phyloP scores from a whole-genome alignment of 805 yeast species.

The Ogataea siamensis region DNA sequence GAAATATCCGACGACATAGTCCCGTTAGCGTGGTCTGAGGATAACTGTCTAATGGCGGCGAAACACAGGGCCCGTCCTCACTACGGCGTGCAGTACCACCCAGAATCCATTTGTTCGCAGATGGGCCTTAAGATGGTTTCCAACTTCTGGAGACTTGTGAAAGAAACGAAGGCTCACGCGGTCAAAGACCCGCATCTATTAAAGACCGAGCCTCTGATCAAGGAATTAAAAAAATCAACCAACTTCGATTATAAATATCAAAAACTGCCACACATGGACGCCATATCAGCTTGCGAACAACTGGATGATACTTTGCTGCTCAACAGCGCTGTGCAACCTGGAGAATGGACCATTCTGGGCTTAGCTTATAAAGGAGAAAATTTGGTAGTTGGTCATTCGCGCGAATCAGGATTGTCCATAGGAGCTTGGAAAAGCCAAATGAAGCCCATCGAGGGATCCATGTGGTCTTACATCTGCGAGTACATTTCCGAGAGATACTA shows the following conservation, averaged over 20 bases:
- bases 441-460: slow-evolving; percentile 23
- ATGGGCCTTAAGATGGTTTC: slow-evolving; percentile 56
- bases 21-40: slow-evolving; percentile 63
- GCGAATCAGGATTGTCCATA: slow-evolving; percentile 37
- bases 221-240: slow-evolving; percentile 6
- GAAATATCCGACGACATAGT: slow-evolving; percentile 33
- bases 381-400: slow-evolving; percentile 59
- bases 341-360: slow-evolving; percentile 86
- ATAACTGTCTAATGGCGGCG: slow-evolving; percentile 75
- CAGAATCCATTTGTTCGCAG: slow-evolving; percentile 86
- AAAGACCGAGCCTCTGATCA: slow-evolving; percentile 25
- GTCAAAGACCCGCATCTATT: slow-evolving; percentile 26
- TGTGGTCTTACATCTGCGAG: slow-evolving; percentile 54
- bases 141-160: slow-evolving; percentile 60
- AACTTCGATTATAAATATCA: slow-evolving; percentile 19
- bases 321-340: slow-evolving; percentile 81
- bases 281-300: slow-evolving; percentile 6
- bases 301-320: slow-evolving; percentile 54
- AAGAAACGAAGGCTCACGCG: slow-evolving; percentile 2
- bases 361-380: slow-evolving; percentile 48
- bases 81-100: slow-evolving; percentile 96
- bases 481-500: slow-evolving; percentile 42
- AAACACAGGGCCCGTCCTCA: slow-evolving; percentile 61
- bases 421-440: slow-evolving; percentile 19
- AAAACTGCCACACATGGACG: slow-evolving; percentile 1